phyloP scores from a whole-genome alignment of 106 monocot species.

The Acanthochlamys bracteata region DNA sequence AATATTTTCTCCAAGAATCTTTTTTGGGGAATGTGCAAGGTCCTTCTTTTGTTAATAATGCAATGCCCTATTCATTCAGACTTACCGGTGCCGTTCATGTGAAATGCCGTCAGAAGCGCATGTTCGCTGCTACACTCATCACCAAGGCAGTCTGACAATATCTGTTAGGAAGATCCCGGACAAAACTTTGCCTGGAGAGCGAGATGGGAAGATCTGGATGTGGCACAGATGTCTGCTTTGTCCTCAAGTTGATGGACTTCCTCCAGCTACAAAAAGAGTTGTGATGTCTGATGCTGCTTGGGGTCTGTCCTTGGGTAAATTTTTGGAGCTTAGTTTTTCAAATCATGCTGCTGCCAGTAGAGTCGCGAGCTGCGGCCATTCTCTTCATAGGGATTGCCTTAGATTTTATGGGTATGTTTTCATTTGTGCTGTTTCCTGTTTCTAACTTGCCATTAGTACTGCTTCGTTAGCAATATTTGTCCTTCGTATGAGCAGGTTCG shows the following conservation, averaged over 20 bases:
- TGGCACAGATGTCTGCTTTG: constrained; percentile 73
- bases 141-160: constrained; percentile 61
- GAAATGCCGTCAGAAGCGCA: constrained; percentile 74
- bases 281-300: constrained; percentile 80
- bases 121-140: constrained; percentile 70
- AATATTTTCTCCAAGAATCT: no score
- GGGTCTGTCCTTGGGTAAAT: constrained; percentile 82
- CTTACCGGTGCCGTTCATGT: constrained; percentile 45
- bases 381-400: constrained; percentile 93
- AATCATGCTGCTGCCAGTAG: constrained; percentile 94
- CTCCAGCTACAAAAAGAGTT: constrained; percentile 61
- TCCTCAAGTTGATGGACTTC: constrained; percentile 47
- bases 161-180: constrained; percentile 54
- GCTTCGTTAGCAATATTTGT: constrained; percentile 2
- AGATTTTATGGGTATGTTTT: constrained; percentile 85
- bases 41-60: neutral
- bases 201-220: constrained; percentile 78
- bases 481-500: constrained; percentile 41
- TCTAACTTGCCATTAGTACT: neutral
- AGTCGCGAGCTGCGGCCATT: constrained; percentile 94
- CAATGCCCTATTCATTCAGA: constrained; percentile 18
- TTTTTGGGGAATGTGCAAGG: neutral
- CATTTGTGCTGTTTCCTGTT: neutral
- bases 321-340: constrained; percentile 83
- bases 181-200: constrained; percentile 46